Evolutionary conservation across 2,329 filamentous ascomycete species (phyloP), one percentile per base, ranked within the genome.

Genomic region (Biscogniauxia marginata): DNA sequence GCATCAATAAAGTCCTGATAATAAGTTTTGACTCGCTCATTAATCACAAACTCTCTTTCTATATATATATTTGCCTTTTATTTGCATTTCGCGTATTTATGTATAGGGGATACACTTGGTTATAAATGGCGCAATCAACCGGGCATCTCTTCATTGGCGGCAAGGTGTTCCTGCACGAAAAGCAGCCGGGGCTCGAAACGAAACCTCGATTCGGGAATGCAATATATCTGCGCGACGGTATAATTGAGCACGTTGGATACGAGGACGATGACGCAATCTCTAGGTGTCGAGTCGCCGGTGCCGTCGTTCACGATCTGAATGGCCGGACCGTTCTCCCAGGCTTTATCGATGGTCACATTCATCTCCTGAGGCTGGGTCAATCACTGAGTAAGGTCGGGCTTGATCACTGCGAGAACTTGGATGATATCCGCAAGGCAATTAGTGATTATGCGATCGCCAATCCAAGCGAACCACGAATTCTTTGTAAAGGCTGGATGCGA

Each of bases 321-420:
- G 71, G 73, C 1, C 65, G 65, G 20, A 74, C 73, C 1, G 70
- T 84, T 3, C 71, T 84, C 1, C 82, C 82, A 0, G 77, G 81
- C 13, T 84, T 85, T 69, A 78, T 84, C 43, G 82, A 85, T 56
- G 81, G 79, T 5, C 82, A 85, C 58, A 76, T 83, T 69, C 82
- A 85, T 63, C 73, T 85, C 8, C 73, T 84, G 0, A 71, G 81
- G 8, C 73, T 83, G 0, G 82, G 82, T 1, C 80, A 83, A 58
- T 77, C 80, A 0, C 72, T 84, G 18, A 75, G 73, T 23, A 84
- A 84, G 64, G 72, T 82, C 19, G 71, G 73, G 20, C 69, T 85
- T 1, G 76, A 79, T 19, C 69, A 73, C 16, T 83, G 81, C 66
- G 75, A 74, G 58, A 74, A 70, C 48, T 65, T 83, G 1, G 73